Percentiles rank a stretch among this genome's conserved stretches.
Conservation (phyloP, 2,329 filamentous ascomycete species). For the Sporothrix globosa region DNA sequence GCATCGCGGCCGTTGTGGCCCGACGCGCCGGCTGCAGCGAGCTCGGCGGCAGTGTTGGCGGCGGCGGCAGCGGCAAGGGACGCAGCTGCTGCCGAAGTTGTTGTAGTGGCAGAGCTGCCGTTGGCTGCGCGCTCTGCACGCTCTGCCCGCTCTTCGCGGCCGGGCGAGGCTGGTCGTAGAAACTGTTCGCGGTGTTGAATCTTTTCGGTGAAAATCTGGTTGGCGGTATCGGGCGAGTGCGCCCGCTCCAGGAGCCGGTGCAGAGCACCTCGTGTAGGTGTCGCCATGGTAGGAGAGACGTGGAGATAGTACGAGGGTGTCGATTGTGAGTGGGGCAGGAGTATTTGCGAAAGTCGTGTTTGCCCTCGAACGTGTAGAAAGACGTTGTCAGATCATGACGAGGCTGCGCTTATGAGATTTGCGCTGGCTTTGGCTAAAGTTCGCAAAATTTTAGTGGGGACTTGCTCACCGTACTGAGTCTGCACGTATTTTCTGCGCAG, state of each 20-base stretch:
- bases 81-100: neutral
- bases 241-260: slow-evolving; percentile 72
- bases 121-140: too few species aligned
- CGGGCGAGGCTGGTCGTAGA: slow-evolving; percentile 74
- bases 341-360: neutral
- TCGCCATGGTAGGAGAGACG: slow-evolving; percentile 49
- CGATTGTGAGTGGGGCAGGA: slow-evolving; percentile 35
- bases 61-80: slow-evolving; percentile 45
- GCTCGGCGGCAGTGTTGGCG: slow-evolving; percentile 74
- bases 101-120: neutral
- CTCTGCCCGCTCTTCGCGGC: slow-evolving; percentile 42
- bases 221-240: slow-evolving; percentile 72
- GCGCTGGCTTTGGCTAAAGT: neutral
- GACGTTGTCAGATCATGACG: neutral
- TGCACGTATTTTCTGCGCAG: neutral
- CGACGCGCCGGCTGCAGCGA: slow-evolving; percentile 43
- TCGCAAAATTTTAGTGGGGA: slow-evolving; percentile 13
- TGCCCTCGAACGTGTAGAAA: neutral
- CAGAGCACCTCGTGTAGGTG: slow-evolving; percentile 26
- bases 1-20: slow-evolving; percentile 61
- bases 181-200: slow-evolving; percentile 80
- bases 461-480: neutral
- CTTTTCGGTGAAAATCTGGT: slow-evolving; percentile 77
- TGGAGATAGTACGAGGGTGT: too few species aligned
- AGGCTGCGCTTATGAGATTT: slow-evolving; percentile 4